Evolutionary conservation across 2,329 filamentous ascomycete species (phyloP), one percentile per base, ranked within the genome.

Genomic region (Thielaviopsis euricoi): DNA sequence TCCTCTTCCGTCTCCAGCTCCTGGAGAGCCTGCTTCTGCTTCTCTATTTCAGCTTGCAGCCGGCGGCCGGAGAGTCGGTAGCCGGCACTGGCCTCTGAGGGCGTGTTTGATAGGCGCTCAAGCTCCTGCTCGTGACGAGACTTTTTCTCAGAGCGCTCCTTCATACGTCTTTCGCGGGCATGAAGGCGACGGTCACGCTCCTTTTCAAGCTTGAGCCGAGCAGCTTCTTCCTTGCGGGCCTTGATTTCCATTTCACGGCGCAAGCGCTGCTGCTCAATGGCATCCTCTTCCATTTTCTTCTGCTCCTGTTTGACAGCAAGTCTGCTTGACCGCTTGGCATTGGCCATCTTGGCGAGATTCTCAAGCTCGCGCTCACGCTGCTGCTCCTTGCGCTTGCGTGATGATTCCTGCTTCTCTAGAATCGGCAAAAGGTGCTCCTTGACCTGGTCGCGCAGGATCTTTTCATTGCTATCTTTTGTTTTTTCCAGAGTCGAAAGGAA

Each of bases 261-360:
- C 21, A 29, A 26, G 13, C 6, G 72, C 33, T 58, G 49, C 21
- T 56, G 48, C 10, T 56, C 43, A 6, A 46, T 52, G 7, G 53
- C 59, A 23, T 56, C 48, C 33, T 61, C 53, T 23, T 58, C 59
- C 12, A 52, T 55, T n/a, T 37, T 56, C 49, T 61, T 61, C 23
- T 58, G 59, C 52, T 65, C 63, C 29, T 62, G 62, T 5, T 63
- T 64, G 15, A 80, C 79, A 19, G 91, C 90, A 63, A 98, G 81
- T 62, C 93, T 82, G 65, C 88, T 95, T 0, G 93, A 98, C 62
- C 93, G 78, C 72, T 98, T 98, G 3, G 93, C 91, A 58, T 85
- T 87, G n/a, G 89, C 89, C 71, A 97, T 79, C 67, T 93, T 91
- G 64, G 91, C 85, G 63, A 95, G 70, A 63, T 83, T 89, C 56